These are phyloP conservation scores for Sphaerulina populicola DNA, from an alignment of 2,329 filamentous ascomycete species.

Conservation along the genomic window DNA sequence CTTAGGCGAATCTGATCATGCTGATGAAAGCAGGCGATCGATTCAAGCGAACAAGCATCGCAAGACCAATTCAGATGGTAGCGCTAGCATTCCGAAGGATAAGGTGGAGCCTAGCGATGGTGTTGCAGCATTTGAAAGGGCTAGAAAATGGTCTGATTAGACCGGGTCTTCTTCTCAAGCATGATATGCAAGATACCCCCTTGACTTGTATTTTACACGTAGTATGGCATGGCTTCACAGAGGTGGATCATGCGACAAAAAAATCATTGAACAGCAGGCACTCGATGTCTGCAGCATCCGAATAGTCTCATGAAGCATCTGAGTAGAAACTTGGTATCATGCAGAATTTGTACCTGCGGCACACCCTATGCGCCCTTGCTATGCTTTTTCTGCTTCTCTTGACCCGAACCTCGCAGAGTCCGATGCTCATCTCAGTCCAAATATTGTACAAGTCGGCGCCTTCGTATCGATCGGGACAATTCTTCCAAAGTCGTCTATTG, in stretches of 20 bases:
- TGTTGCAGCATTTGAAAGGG: not conserved
- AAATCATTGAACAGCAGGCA: not conserved
- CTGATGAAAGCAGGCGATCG: not conserved
- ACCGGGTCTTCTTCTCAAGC: not conserved
- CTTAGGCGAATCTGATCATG: not conserved
- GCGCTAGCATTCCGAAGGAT: not conserved
- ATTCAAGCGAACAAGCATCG: not conserved
- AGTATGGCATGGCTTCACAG: not conserved
- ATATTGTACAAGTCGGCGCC: constrained; percentile 16
- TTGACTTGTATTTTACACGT: not conserved
- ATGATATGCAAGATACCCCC: not conserved
- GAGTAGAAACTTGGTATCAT: constrained; percentile 7
- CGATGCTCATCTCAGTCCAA: not conserved
- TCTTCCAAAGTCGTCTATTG: constrained; percentile 20
- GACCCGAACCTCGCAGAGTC: constrained; percentile 3
- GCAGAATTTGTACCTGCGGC: constrained; percentile 1
- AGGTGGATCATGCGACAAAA: not conserved
- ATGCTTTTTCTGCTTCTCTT: constrained; percentile 11
- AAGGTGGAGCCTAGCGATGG: constrained; percentile 12
- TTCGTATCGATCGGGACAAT: constrained; percentile 6
- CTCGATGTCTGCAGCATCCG: not conserved
- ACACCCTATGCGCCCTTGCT: constrained; percentile 13
- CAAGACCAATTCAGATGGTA: not conserved
- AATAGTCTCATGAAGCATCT: not conserved
- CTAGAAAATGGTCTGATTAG: not conserved